These are phyloP conservation scores for Sonneratia caseolaris DNA, from an alignment of 345 rosid species.

Conservation along the genomic window DNA sequence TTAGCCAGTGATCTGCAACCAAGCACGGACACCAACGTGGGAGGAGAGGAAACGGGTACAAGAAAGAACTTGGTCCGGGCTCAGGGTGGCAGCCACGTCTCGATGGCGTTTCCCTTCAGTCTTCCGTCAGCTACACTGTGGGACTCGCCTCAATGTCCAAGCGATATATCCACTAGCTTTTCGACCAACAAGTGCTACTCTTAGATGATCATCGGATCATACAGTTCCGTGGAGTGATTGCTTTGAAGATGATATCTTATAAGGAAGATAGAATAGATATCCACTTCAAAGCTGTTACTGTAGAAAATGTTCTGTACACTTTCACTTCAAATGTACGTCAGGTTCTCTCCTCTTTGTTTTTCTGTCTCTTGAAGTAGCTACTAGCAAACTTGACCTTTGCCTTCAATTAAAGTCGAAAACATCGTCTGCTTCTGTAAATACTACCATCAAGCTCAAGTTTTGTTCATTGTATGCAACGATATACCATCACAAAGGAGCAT, in stretches of 20 bases:
- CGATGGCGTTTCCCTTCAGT: slow-evolving; percentile 53
- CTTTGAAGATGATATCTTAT: slow-evolving; percentile 1
- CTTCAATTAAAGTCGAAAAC: too few relatives aligned
- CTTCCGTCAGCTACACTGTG: slow-evolving; percentile 30
- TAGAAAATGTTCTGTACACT: neutral
- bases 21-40: slow-evolving; percentile 10
- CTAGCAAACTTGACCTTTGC: neutral
- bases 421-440: too few relatives aligned
- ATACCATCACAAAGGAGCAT: too few relatives aligned
- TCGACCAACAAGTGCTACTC: slow-evolving; percentile 45
- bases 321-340: neutral
- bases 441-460: too few relatives aligned
- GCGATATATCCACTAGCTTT: slow-evolving; percentile 42
- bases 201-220: slow-evolving; percentile 1
- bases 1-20: slow-evolving; percentile 29
- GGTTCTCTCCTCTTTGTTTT: neutral
- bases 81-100: slow-evolving; percentile 22
- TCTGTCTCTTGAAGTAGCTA: neutral
- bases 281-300: slow-evolving; percentile 1
- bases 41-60: slow-evolving; percentile 14
- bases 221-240: neutral
- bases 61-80: slow-evolving; percentile 17
- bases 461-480: too few relatives aligned
- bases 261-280: neutral
- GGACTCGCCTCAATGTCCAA: slow-evolving; percentile 45